These are phyloP conservation scores for Melastoma candidum DNA, from an alignment of 441 rosid species.

Conservation along the genomic window DNA sequence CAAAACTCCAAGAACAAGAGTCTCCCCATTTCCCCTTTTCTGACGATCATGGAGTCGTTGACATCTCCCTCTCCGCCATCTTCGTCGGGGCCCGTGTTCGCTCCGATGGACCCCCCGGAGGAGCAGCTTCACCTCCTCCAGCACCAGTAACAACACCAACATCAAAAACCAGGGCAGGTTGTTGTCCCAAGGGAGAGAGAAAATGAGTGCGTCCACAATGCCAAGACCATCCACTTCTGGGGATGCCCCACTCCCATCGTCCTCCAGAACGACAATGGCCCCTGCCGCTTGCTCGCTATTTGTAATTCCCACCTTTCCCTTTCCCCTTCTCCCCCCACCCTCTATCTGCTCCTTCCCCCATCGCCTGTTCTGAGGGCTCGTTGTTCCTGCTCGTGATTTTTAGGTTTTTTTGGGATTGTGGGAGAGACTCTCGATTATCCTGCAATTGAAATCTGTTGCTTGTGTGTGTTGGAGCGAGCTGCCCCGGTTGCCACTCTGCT, in stretches of 20 bases:
- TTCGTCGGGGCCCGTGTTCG: constrained; percentile 11
- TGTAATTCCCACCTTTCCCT: constrained; percentile 30
- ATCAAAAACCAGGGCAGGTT: neutral
- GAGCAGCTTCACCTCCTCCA: constrained; percentile 21
- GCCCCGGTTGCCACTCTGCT: no score
- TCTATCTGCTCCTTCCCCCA: neutral
- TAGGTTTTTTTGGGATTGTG: no score
- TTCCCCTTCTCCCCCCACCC: no score
- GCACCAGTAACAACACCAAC: constrained; percentile 21
- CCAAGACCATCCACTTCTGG: constrained; percentile 74
- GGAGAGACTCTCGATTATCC: no score
- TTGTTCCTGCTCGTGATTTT: no score
- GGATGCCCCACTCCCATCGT: constrained; percentile 80
- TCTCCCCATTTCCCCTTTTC: no score
- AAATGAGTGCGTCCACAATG: constrained; percentile 56
- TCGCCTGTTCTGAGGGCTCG: no score
- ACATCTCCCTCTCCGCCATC: neutral
- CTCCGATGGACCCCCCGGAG: constrained; percentile 25
- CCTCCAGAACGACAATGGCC: constrained; percentile 98
- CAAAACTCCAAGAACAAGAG: no score
- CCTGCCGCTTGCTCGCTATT: constrained; percentile 95
- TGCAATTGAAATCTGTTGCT: no score
- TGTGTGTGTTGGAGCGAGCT: no score
- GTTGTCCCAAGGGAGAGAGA: constrained; percentile 2
- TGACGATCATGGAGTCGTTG: no score